Base-by-base conservation (phyloP, 495 filamentous ascomycete species). In the Xylaria sp. region DNA sequence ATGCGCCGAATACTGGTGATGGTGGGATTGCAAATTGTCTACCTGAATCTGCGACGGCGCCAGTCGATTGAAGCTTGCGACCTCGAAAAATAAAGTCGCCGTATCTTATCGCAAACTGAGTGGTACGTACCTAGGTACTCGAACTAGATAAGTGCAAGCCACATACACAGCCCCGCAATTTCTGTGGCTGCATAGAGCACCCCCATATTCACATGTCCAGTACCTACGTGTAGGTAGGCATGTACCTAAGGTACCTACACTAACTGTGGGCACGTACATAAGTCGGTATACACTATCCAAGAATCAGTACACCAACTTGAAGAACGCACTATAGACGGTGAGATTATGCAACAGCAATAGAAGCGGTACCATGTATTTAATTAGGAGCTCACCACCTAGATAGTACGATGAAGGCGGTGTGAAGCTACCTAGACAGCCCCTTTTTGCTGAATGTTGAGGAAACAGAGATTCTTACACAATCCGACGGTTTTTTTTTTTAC, bases 21-120 rank as follows among this genome's bases (percentile, higher is more conserved):
- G 52, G 52, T 31, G 24, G 24, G 15, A 29, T 24, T 52, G 21
- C 14, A 55, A 17, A 8, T 29, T 14, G 2, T 55, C 26, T 55
- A 31, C 48, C 11, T 35, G 19, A 12, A 37, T 59, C 19, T 35
- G 33, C 57, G 33, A 59, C 8, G 24, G 50, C 12, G 15, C 19
- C 44, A 48, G 19, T 50, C n/a, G 9, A 26, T 52, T 6, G 37
- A 43, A 15, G 37, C 21, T 63, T 48, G 61, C 37, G 61, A 57
- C 33, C 48, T 46, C 41, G 35, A 69, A 62, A 68, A 58, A 62
- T 61, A 58, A 62, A 44, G 33, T 65, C 50, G 62, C 44, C 15
- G 57, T 43, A 68, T 73, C 33, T 71, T 68, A 41, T 67, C 67
- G 67, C 59, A 35, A 43, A 2, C 12, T 15, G n/a, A 26, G 59